Conservation (phyloP, 2,329 filamentous ascomycete species). For the Albifimbria verrucaria region DNA sequence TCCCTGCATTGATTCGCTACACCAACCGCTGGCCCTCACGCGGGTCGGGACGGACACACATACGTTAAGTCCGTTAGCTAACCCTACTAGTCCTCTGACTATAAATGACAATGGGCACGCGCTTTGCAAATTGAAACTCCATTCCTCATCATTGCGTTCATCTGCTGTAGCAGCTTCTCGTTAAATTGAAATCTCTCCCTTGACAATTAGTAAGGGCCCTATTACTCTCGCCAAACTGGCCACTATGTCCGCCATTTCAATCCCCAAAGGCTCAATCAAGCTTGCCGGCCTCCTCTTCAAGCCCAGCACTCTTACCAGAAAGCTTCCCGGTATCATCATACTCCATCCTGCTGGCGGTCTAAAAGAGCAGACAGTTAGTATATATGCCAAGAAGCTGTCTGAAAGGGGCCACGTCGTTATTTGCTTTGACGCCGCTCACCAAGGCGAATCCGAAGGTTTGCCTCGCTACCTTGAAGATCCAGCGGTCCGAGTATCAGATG, state of each 20-base stretch:
- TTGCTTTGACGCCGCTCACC: slow-evolving; percentile 30
- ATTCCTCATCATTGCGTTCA: too few species aligned
- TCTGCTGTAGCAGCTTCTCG: too few species aligned
- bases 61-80: too few species aligned
- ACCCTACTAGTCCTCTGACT: too few species aligned
- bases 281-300: background rate
- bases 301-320: background rate
- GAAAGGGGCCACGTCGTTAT: background rate
- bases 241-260: background rate
- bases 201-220: too few species aligned
- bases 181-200: too few species aligned
- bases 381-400: background rate
- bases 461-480: slow-evolving; percentile 33
- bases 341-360: background rate
- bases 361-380: background rate
- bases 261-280: background rate
- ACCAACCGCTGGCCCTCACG: too few species aligned
- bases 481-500: slow-evolving; percentile 29
- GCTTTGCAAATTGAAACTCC: too few species aligned
- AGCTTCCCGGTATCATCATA: background rate
- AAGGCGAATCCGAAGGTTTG: slow-evolving; percentile 28
- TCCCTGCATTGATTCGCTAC: too few species aligned
- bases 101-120: too few species aligned
- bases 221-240: too few species aligned
- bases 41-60: too few species aligned